These are phyloP conservation scores for Zoysia japonica DNA, from an alignment of 176 grass and related monocot species.

Conservation along the genomic window DNA sequence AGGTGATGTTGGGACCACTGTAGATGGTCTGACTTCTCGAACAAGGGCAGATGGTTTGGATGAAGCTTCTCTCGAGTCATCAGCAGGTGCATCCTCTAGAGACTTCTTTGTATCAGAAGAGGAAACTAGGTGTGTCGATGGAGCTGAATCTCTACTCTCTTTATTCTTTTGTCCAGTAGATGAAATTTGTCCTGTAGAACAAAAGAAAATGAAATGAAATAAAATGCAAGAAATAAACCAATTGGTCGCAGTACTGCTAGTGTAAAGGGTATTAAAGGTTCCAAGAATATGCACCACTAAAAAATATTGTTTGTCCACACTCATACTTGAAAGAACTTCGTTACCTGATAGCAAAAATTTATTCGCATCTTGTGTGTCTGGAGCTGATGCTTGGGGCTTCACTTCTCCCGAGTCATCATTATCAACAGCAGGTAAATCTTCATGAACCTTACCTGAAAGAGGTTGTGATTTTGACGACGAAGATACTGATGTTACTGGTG, in stretches of 20 bases:
- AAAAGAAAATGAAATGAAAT: constrained; percentile 16
- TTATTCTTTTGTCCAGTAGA: constrained; percentile 6
- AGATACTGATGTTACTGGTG: neutral
- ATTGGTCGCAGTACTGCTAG: neutral
- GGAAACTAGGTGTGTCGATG: constrained; percentile 2
- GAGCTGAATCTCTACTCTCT: constrained; percentile 6
- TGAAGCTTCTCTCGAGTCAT: neutral
- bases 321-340: constrained; percentile 3
- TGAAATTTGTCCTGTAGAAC: neutral
- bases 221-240: neutral
- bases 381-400: constrained; percentile 9
- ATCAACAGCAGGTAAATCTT: constrained; percentile 10
- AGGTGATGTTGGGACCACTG: neutral
- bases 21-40: neutral
- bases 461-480: too few relatives aligned
- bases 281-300: neutral
- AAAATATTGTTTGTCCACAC: neutral
- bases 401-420: neutral
- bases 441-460: constrained; percentile 12
- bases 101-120: neutral
- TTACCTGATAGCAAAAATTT: neutral
- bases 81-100: constrained; percentile 1
- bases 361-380: neutral
- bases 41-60: constrained; percentile 6
- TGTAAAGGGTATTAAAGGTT: neutral